Base-by-base conservation (phyloP, 108 stramenopile genomes). In the Cyclotella choctawhatcheeana region DNA sequence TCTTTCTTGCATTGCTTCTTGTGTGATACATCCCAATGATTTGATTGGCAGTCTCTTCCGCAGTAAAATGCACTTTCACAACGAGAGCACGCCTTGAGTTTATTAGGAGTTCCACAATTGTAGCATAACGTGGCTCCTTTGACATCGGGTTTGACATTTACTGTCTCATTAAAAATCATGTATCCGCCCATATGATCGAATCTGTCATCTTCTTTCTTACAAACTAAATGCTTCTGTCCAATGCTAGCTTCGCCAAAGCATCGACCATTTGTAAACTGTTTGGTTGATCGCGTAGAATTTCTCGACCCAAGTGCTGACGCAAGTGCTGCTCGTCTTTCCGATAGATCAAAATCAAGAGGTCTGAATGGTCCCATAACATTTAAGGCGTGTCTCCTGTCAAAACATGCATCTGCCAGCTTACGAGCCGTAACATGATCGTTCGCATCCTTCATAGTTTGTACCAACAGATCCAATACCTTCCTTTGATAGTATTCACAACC, bases 121-220 rank as follows among this genome's bases (percentile, higher is more conserved):
- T 67, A 67, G 31, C 72, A 73, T 31, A 73, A 52, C 5, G 72
- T 67, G 13, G 51, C 24, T 34, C 56, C 64, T 2, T 1, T 14
- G 10, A 52, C 34, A 66, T 73, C 72, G 21, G 72, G 72, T 51
- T 67, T 73, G 24, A 73, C 72, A 45, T 67, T 73, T 2, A 73
- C 1, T 0, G 72, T 73, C 20, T 73, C 72, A 5, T 53, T 29
- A 21, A 47, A 66, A 17, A 10, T 48, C 14, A 54, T 13, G 43
- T 20, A 61, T 0, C 59, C 59, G n/a, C 5, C 65, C 12, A 12
- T 40, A 12, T 12, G 8, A 10, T 40, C 37, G 37, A 6, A 40
- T 40, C 37, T 40, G 12, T 40, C 37, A 12, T 40, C 37, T 40
- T 40, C 37, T 12, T 40, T 40, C 12, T 12, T 40, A 12, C 12